A percentile compares a stretch with the other conserved stretches of the same genome.
phyloP scores from a whole-genome alignment of 441 rosid genomes.

The Iberis amara region DNA sequence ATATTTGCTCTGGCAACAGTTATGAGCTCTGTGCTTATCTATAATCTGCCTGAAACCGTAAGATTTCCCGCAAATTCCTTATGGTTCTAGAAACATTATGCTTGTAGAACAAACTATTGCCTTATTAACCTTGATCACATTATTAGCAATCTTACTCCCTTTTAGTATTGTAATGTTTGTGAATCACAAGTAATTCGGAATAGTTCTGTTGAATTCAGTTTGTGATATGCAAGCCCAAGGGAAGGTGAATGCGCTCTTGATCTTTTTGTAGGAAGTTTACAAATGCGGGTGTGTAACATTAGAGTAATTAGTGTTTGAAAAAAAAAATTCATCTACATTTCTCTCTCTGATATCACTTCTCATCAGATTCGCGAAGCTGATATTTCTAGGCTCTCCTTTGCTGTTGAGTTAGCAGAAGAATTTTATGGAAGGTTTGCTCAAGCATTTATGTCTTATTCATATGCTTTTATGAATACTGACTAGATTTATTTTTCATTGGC shows the following conservation, averaged over 20 bases:
- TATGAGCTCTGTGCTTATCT: conserved; percentile 88
- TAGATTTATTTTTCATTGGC: conserved; percentile 34
- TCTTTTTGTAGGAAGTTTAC: conserved; percentile 13
- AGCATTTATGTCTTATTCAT: conserved; percentile 25
- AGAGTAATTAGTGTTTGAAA: neutral
- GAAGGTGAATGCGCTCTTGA: conserved; percentile 6
- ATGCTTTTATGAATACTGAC: conserved; percentile 35
- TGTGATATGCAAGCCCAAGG: neutral
- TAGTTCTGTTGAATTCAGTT: too few relatives aligned
- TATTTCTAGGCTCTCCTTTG: conserved; percentile 93
- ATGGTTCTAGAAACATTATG: conserved; percentile 4
- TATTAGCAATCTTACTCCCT: too few relatives aligned
- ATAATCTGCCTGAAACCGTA: conserved; percentile 95
- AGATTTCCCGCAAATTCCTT: conserved; percentile 32
- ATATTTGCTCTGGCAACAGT: conserved; percentile 96
- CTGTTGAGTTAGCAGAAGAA: conserved; percentile 99
- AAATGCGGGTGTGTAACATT: conserved; percentile 3
- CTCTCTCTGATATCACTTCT: conserved; percentile 24
- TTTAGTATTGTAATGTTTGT: too few relatives aligned
- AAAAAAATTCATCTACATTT: conserved; percentile 13
- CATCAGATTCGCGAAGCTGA: conserved; percentile 96
- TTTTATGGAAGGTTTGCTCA: conserved; percentile 86
- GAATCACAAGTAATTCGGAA: too few relatives aligned
- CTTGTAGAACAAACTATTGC: too few relatives aligned
- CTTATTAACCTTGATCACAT: too few relatives aligned